Evolutionary conservation across 1,139 yeast species (phyloP), one percentile per base, ranked within the genome.

Genomic region (Blastobotrys aristatus): DNA sequence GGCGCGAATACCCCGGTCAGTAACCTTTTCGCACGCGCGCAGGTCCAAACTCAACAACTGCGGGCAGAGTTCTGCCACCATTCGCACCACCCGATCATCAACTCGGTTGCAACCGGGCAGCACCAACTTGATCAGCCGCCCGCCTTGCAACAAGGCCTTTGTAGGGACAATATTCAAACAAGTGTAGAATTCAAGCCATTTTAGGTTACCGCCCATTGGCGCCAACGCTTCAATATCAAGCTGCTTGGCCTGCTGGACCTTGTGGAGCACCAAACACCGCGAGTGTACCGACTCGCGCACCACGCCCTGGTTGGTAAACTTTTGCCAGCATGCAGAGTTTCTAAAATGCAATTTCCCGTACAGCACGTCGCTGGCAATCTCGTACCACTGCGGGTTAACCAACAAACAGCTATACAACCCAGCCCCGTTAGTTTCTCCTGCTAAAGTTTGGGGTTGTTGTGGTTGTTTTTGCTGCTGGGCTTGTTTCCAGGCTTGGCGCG

Each of bases 21-120:
- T 73, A 14, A 90, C 77, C 50, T 72, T 69, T 54, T 86, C 92
- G 66, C 97, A 89, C 0, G 96, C 97, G 40, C 97, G 73, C 26
- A 90, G 67, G 59, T 90, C 97, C 44, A 90, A 68, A 20, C 73
- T 72, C 53, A 76, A 77, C 47, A 90, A 70, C 40, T 74, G 73
- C 3, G 86, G 84, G 54, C 94, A 79, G 46, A 64, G 59, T 33
- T 69, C 66, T 3, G 85, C 74, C 3, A 87, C 73, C 43, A 67
- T 55, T 2, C 70, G 66, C 47, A 90, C 66, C 47, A 79, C 74
- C 2, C 68, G 64, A 64, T 90, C 96, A 59, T 77, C 80, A 8
- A 87, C 72, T 1, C 69, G 67, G 54, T 75, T 77, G 50, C 73
- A 70, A 1, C 97, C 97, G 0, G 97, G 94, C 11, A 90, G 68